Evolutionary conservation across 2,329 filamentous ascomycete genomes (phyloP), one percentile per base, ranked within the genome.

Genomic region (Colletotrichum echinochloae): DNA sequence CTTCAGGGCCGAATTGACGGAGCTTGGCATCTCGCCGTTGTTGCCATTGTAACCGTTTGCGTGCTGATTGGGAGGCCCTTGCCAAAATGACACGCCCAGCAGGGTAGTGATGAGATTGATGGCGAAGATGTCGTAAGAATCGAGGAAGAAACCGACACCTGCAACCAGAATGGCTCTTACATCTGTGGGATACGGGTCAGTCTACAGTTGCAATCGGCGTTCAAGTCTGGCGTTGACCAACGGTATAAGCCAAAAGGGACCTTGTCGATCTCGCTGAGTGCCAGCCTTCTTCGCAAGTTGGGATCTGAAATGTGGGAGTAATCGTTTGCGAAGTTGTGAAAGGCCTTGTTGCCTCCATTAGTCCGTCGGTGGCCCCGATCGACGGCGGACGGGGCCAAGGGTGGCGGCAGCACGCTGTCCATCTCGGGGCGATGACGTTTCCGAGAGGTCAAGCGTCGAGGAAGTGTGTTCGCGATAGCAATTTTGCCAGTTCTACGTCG

Each of bases 131-230:
- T 89, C 90, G 81, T 95, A 95, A 16, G 92, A 91, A 79, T 95
- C 93, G 56, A 93, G 91, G 78, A 95, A 94, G 84, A 96, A 95
- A 61, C 93, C 93, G 69, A 94, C 90, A 59, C 93, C 93, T 33
- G 93, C 92, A 3, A 95, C 92, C 8, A 92, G 80, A 3, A 94
- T 86, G 65, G 92, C 91, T 56, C 92, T 89, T 33, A 94, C 85
- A 81, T 95, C 81, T 84, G 54, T n/a, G 6, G 1, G 30, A 7
- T n/a, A 51, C 6, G 30, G 60, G 41, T 60, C 20, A 33, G 41
- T 54, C 28, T 23, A 35, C 12, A 39, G 26, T 49, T 16, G 54
- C 54, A 48, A 62, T 74, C 28, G 75, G 71, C 41, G 70, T 20
- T 20, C 39, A 20, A 4, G n/a, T n/a, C 28, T 28, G 62, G 52